These are phyloP conservation scores for Discostella stelligera DNA, from an alignment of 352 stramenopile species.

Conservation along the genomic window DNA sequence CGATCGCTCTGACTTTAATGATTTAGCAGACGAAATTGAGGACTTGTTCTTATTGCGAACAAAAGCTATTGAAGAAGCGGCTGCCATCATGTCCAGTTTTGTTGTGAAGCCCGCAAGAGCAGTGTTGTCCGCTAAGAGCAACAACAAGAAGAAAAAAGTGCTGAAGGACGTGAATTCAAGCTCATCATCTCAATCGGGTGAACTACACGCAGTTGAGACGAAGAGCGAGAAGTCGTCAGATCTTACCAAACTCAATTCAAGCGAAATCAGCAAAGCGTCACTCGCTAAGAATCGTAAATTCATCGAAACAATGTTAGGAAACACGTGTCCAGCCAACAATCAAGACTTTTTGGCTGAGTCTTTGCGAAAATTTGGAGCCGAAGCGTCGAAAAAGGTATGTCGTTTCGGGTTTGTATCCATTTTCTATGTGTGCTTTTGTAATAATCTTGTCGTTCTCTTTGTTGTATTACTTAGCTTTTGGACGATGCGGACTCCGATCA, in stretches of 20 bases:
- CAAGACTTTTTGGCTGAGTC: slow-evolving; percentile 26
- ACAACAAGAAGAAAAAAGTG: slow-evolving; percentile 12
- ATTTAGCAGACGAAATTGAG: slow-evolving; percentile 25
- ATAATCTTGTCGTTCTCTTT: neutral
- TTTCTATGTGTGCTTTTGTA: neutral
- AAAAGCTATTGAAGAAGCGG: slow-evolving; percentile 36
- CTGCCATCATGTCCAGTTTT: slow-evolving; percentile 41
- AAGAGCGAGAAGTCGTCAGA: neutral
- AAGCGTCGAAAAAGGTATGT: slow-evolving; percentile 13
- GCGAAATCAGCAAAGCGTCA: slow-evolving; percentile 22
- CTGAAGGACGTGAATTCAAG: slow-evolving; percentile 39
- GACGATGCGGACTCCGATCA: slow-evolving; percentile 1
- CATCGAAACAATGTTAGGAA: slow-evolving; percentile 22
- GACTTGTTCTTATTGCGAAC: slow-evolving; percentile 42
- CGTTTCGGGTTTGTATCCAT: neutral
- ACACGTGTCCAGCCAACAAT: slow-evolving; percentile 15
- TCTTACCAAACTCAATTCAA: slow-evolving; percentile 27
- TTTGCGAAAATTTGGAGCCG: slow-evolving; percentile 19
- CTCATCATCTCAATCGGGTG: slow-evolving; percentile 5
- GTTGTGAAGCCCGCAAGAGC: slow-evolving; percentile 23
- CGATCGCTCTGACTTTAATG: neutral
- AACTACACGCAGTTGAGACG: neutral
- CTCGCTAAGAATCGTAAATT: slow-evolving; percentile 23
- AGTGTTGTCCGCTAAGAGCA: neutral
- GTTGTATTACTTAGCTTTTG: neutral